Evolutionary conservation across 2,329 filamentous ascomycete genomes (phyloP), one percentile per base, ranked within the genome.

Genomic region (Paecilomyces sp.): DNA sequence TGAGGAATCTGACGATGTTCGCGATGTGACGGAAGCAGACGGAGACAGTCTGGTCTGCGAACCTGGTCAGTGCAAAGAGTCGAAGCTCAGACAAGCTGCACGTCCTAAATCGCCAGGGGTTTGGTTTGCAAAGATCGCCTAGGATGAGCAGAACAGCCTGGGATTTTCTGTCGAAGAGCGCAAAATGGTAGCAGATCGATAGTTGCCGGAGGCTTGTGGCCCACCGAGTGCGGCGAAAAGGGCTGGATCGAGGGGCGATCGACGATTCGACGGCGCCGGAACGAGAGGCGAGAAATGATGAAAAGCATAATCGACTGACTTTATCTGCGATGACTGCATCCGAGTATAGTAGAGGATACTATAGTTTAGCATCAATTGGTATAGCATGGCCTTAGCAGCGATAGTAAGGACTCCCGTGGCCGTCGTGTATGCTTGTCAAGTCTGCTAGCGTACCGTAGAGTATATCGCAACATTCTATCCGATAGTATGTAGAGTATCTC

Each of bases 101-200:
- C n/a, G 41, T 47, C 41, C 41, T 47, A 22, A 28, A 33, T 47
- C 41, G n/a, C n/a, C n/a, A 22, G 41, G 41, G 41, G 41, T 12
- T 31, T 31, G 57, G 55, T 22, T 28, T 28, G 25, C 25, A 28
- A 52, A 57, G 55, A 55, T 56, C 57, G 51, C 55, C 57, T 51
- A 54, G 41, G 55, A 58, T 85, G 83, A 67, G 82, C 87, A 63
- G 91, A 90, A 59, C 86, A 54, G 58, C 30, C 50, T 53, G 50
- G 52, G 58, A 54, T 47, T 57, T 52, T 58, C 34, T 54, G 5
- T 33, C 31, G 47, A 24, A 11, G 47, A 51, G 47, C 24, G 51
- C 24, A 30, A 53, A 25, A 53, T 25, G 89, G 83, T 0, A 94
- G 79, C 2, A 86, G 76, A 64, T 89, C 85, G 50, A 93, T 74